A percentile compares a stretch with the other conserved stretches of the same genome.
Conservation (phyloP, 2,329 filamentous ascomycete species). For the Trichoderma gracile region DNA sequence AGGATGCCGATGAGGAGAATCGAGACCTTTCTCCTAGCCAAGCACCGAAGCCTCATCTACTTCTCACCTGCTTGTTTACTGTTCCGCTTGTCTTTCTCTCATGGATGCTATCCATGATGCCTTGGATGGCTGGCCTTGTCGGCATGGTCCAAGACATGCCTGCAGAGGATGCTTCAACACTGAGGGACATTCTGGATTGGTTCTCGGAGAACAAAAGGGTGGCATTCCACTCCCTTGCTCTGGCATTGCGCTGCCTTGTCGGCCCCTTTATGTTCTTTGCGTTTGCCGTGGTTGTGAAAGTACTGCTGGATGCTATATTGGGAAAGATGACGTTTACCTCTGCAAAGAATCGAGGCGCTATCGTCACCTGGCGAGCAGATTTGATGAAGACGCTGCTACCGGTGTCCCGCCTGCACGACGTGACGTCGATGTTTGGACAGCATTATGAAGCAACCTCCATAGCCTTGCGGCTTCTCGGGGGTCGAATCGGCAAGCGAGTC, state of each 20-base stretch:
- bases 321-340: conserved; percentile 41
- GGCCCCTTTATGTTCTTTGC: conserved; percentile 49
- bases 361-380: conserved; percentile 47
- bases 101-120: conserved; percentile 46
- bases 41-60: conserved; percentile 48
- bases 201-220: conserved; percentile 50
- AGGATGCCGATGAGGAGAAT: conserved; percentile 50
- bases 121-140: conserved; percentile 47
- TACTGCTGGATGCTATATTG: conserved; percentile 43
- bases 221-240: conserved; percentile 52
- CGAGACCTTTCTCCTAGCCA: conserved; percentile 45
- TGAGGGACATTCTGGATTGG: conserved; percentile 50
- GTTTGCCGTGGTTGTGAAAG: conserved; percentile 45
- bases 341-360: conserved; percentile 36
- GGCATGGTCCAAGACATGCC: conserved; percentile 48
- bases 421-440: conserved; percentile 54
- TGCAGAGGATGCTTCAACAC: conserved; percentile 35
- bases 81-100: conserved; percentile 44
- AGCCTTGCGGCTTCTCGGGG: conserved; percentile 52
- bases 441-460: conserved; percentile 58
- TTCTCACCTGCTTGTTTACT: conserved; percentile 45
- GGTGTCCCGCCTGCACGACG: conserved; percentile 45
- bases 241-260: conserved; percentile 43
- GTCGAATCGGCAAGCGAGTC: conserved; percentile 52
- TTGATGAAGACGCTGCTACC: conserved; percentile 50